These are phyloP conservation scores for Saccharum officinarum DNA, from an alignment of 176 grass and related monocot genomes.

Conservation along the genomic window DNA sequence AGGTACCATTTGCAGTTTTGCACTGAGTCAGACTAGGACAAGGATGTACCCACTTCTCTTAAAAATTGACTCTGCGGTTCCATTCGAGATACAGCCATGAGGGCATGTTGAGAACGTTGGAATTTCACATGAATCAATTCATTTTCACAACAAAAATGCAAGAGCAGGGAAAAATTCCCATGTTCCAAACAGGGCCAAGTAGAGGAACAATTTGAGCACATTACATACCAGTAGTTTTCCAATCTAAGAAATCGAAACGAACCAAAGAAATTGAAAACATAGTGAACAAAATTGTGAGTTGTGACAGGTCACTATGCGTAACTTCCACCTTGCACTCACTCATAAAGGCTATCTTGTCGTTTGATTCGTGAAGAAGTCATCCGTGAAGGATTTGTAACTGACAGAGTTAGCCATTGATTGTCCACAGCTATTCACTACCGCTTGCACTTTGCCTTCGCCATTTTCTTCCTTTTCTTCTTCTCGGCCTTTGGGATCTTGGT, in stretches of 20 bases:
- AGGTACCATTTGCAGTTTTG: too few species aligned
- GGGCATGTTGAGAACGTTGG: too few species aligned
- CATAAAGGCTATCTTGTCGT: not conserved
- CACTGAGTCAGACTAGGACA: too few species aligned
- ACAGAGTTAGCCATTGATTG: not conserved
- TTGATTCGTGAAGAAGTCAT: not conserved
- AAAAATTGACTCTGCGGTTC: too few species aligned
- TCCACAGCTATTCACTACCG: conserved; percentile 38
- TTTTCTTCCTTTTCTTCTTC: conserved; percentile 92
- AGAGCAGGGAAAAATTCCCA: too few species aligned
- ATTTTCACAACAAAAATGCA: too few species aligned
- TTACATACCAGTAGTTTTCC: not conserved
- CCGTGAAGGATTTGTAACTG: not conserved
- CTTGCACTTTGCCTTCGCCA: conserved; percentile 91
- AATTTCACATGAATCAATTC: too few species aligned
- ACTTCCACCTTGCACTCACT: not conserved
- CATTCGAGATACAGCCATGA: not conserved
- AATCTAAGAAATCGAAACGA: not conserved
- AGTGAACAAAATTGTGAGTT: not conserved
- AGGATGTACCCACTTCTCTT: too few species aligned
- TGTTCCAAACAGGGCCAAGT: not conserved
- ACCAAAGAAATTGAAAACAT: not conserved
- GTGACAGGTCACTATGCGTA: not conserved
- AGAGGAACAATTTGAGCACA: not conserved
- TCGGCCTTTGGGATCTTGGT: conserved; percentile 75